phyloP scores from a whole-genome alignment of 495 filamentous ascomycete species.

The Tuber magnatum region DNA sequence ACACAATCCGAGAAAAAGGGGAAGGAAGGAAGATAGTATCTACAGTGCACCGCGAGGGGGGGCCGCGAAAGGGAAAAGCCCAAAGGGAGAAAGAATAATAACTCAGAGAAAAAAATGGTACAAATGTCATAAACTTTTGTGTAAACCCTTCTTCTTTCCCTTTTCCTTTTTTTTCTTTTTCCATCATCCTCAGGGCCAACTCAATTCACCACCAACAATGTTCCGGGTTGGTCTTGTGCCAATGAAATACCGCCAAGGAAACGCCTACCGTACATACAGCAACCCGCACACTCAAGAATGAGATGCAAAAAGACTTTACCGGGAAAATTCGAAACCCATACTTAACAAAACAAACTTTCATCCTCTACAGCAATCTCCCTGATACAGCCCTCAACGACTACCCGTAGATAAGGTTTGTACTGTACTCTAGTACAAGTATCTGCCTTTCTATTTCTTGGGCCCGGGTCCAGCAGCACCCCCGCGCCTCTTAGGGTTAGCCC shows the following conservation, averaged over 20 bases:
- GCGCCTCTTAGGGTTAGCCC: conserved; percentile 64
- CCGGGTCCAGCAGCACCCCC: conserved; percentile 42
- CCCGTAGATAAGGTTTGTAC: background rate
- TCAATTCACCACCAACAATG: background rate
- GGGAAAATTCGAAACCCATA: background rate
- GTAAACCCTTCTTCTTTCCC: background rate
- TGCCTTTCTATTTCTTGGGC: conserved; percentile 20
- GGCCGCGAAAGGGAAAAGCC: background rate
- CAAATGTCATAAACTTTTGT: background rate
- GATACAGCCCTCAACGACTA: background rate
- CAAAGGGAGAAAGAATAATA: background rate
- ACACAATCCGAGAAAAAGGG: background rate
- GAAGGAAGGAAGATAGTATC: background rate
- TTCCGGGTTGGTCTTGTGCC: background rate
- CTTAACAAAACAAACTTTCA: background rate
- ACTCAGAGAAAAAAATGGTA: background rate
- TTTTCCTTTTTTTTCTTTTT: background rate
- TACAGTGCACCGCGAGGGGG: background rate
- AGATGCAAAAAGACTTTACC: background rate
- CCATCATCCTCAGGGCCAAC: background rate
- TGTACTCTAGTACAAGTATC: no score
- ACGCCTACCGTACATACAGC: background rate
- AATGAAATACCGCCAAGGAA: background rate
- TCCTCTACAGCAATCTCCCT: background rate
- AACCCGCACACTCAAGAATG: background rate